Conservation (phyloP, 495 filamentous ascomycete genomes). For the Talaromyces proteolyticus region DNA sequence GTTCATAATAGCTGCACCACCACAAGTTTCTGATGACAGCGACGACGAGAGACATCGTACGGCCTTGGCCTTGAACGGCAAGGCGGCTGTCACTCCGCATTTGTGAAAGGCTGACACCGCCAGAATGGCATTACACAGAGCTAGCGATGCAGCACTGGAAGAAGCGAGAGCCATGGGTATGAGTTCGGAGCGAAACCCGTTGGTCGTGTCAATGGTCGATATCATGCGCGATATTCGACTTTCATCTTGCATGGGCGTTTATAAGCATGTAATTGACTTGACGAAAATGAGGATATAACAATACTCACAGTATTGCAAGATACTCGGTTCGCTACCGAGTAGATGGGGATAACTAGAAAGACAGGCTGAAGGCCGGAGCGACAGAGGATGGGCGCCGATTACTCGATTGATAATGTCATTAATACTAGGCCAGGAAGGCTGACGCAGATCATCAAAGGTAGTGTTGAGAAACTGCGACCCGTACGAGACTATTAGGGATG, state of each 20-base stretch:
- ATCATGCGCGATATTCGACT: slow-evolving; percentile 1
- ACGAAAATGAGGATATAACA: neutral
- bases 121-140: slow-evolving; percentile 1
- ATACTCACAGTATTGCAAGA: neutral
- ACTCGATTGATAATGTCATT: no score
- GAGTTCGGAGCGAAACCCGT: neutral
- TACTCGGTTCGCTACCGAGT: neutral
- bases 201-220: slow-evolving; percentile 1
- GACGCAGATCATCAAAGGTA: neutral
- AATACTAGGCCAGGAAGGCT: no score
- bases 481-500: neutral
- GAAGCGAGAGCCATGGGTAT: neutral
- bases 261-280: no score
- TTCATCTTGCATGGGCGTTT: neutral
- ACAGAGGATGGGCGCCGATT: no score
- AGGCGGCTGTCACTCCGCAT: neutral
- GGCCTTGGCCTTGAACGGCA: slow-evolving; percentile 1
- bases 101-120: neutral
- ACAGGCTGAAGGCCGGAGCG: no score
- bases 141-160: neutral
- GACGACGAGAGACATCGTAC: neutral
- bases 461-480: slow-evolving; percentile 1
- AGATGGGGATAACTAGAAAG: no score
- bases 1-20: neutral
- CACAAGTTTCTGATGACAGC: neutral